Percentiles rank a stretch among this genome's conserved stretches.
Conservation (phyloP, 129 eudicot genomes). For the Deinandra increscens region DNA sequence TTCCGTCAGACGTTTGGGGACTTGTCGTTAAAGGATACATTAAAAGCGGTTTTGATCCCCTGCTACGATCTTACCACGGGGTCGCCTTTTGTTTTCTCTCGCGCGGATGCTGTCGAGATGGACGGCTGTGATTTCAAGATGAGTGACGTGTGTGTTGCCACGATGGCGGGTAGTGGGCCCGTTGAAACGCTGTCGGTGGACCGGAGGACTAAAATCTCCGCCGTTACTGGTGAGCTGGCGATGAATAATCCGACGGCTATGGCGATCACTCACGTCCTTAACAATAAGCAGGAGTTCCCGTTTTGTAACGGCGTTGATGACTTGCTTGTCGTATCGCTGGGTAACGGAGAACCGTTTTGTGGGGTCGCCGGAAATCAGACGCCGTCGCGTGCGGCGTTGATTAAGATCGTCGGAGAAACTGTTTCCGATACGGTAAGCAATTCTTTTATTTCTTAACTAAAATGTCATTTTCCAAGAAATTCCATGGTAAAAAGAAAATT, state of each 20-base stretch:
- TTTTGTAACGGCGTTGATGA: constrained; percentile 68
- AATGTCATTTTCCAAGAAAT: no score
- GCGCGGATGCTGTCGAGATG: constrained; percentile 86
- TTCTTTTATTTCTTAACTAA: background rate
- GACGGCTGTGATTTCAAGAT: constrained; percentile 73
- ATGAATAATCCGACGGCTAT: constrained; percentile 89
- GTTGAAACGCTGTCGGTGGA: constrained; percentile 54
- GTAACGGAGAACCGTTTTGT: constrained; percentile 54
- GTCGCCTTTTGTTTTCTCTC: constrained; percentile 80
- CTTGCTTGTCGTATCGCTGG: constrained; percentile 68
- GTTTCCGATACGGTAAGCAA: constrained; percentile 67
- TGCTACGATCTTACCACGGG: constrained; percentile 67
- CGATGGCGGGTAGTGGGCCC: constrained; percentile 39
- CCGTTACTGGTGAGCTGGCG: constrained; percentile 66
- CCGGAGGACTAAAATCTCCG: constrained; percentile 47
- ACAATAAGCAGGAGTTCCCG: constrained; percentile 86
- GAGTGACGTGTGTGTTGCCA: constrained; percentile 81
- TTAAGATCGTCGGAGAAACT: constrained; percentile 60
- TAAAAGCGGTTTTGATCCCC: constrained; percentile 75
- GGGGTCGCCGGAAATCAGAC: constrained; percentile 29
- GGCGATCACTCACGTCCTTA: constrained; percentile 75
- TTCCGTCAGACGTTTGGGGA: constrained; percentile 51
- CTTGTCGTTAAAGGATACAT: constrained; percentile 58
- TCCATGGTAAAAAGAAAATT: background rate
- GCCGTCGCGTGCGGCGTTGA: constrained; percentile 39